Base-by-base conservation (phyloP, 1,284 basidiomycete genomes). In the Microbotryomycetes sp. region DNA sequence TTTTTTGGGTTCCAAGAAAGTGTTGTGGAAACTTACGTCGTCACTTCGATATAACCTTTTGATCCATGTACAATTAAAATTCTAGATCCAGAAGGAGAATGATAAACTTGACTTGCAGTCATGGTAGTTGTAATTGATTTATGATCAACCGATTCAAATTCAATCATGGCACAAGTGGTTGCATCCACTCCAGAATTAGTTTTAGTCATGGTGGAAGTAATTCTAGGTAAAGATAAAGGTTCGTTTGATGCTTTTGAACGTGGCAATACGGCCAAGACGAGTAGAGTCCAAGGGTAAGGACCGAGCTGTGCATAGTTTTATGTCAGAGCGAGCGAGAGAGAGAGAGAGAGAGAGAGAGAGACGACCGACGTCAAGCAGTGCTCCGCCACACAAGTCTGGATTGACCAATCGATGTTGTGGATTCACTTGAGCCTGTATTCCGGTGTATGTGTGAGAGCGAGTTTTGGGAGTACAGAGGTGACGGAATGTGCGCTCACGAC, bases 351-450 rank as follows among this genome's bases (percentile, higher is more conserved):
- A 65, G 28, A 42, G 12, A 42, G 12, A 42, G 36, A 9, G 36
- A 42, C 36, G n/a, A 42, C 79, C 80, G 6, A 81, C 60, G 66
- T 81, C 80, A 42, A 81, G 72, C 9, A 80, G 63, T 0, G 76
- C 73, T 6, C 80, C 79, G 6, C 80, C 80, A 0, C 76, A 79
- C 0, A 79, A 69, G 19, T 77, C 73, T 0, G 77, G 76, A 57
- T 75, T 74, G 56, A 76, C 72, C 3, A 79, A 58, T 0, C 79
- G 70, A 67, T 80, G 76, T 28, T 72, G 72, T 15, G 56, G 54
- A 28, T 58, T 19, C 30, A 36, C 47, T 72, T 59, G 23, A 61
- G 63, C 50, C 46, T 51, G 29, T 51, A 49, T 45, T 72, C 60
- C n/a, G n/a, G n/a, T n/a, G n/a, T n/a, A n/a, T n/a, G n/a, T n/a